A percentile compares a stretch with the other conserved stretches of the same genome.
Conservation (phyloP, 2,329 filamentous ascomycete species). For the Myriosclerotinia scirpicola region DNA sequence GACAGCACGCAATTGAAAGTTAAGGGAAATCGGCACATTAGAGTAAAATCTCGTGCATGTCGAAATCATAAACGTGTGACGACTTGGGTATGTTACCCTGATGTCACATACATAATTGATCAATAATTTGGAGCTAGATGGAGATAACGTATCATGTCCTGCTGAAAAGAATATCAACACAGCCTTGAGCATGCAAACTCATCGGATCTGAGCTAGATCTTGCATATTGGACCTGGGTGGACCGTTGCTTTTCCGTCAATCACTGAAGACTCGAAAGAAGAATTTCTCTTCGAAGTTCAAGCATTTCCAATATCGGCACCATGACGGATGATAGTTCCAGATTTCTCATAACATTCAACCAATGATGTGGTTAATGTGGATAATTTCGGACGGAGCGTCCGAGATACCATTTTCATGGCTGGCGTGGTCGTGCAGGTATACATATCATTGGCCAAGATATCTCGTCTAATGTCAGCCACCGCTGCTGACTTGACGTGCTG, state of each 20-base stretch:
- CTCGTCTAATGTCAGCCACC: conserved; percentile 20
- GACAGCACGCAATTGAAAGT: neutral
- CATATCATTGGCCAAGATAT: conserved; percentile 15
- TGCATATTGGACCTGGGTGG: conserved; percentile 4
- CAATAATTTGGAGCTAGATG: neutral
- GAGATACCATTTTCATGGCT: conserved; percentile 21
- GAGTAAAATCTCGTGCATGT: neutral
- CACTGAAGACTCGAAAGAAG: neutral
- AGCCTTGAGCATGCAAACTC: conserved; percentile 3
- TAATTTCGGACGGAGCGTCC: conserved; percentile 18
- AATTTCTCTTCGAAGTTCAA: conserved; percentile 7
- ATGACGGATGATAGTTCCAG: neutral
- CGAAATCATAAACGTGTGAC: neutral
- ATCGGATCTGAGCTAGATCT: conserved; percentile 16
- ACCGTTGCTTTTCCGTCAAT: conserved; percentile 15
- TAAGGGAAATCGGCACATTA: neutral
- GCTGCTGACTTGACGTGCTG: conserved; percentile 5
- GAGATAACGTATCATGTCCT: conserved; percentile 17
- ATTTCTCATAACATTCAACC: neutral
- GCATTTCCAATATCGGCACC: neutral
- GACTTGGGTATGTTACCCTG: neutral
- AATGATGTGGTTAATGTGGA: conserved; percentile 13
- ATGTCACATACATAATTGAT: neutral
- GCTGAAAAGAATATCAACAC: conserved; percentile 20
- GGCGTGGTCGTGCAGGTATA: conserved; percentile 21